Evolutionary conservation across 1,139 yeast species (phyloP), one percentile per base, ranked within the genome.

Genomic region (Entelexis sorbosivorans): DNA sequence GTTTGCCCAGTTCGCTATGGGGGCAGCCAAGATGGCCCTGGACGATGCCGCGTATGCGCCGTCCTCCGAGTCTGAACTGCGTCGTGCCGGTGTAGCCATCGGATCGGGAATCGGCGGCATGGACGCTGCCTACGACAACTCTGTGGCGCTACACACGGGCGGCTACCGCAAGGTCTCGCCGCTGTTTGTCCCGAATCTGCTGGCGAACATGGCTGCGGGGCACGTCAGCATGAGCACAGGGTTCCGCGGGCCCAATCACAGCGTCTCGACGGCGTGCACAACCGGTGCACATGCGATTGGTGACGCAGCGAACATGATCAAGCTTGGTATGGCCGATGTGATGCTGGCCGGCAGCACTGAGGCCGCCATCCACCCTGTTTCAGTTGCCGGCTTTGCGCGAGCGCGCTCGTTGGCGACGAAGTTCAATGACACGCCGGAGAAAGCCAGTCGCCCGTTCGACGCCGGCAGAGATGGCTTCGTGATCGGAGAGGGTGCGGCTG

Each of bases 321-420:
- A 74, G 56, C 78, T 81, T 54, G 94, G 87, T 2, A 83, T 83
- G 69, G 87, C 93, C 9, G 81, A 88, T 58, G 84, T 82, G 9
- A 86, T 89, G 81, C 73, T 93, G 2, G 93, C 95, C 19, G 98
- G 98, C 16, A 95, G 96, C 0, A 72, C 95, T 1, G 99, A 93
- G 64, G 81, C 94, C 2, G 77, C 88, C 10, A 71, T 88, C 10
- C 95, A 88, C 64, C 97, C 97, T 1, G 63, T 89, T 45, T 82
- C 96, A 0, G 70, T 93, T 24, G 85, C 94, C 0, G 98, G 97
- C 0, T 93, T 93, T 69, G 83, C 95, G 2, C 71, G 97, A 49
- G 94, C 96, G 5, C 80, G 87, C 59, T 81, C 95, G 6, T 77
- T 91, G 13, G 79, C 82, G 1, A 77, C 89, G 0, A 74, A 69